Percentiles rank a stretch among this genome's conserved stretches.
Conservation (phyloP, 2,329 filamentous ascomycete species). For the Pseudogymnoascus sp. region DNA sequence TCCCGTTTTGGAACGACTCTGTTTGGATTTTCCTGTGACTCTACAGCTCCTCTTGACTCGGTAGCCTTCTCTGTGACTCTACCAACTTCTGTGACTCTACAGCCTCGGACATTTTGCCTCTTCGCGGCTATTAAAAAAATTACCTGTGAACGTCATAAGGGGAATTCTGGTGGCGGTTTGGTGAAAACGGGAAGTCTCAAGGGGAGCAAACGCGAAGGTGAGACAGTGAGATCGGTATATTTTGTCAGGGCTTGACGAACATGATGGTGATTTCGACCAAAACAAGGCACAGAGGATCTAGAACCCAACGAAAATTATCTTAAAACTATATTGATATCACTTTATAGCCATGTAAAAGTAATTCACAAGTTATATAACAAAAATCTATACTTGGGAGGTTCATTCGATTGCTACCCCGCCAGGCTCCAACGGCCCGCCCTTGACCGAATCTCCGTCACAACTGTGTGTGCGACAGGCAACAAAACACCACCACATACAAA, state of each 20-base stretch:
- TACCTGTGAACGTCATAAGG: not conserved
- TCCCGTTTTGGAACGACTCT: not conserved
- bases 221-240: not conserved
- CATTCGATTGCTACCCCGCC: not conserved
- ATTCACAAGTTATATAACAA: not conserved
- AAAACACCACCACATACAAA: slow-evolving; percentile 1
- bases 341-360: not conserved
- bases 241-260: not conserved
- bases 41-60: not conserved
- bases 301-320: not conserved
- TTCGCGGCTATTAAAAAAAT: not conserved
- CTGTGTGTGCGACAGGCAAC: not conserved
- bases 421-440: not conserved
- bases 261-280: not conserved
- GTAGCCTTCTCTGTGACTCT: not conserved
- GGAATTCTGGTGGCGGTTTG: not conserved
- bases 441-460: not conserved
- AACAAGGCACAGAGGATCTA: not conserved
- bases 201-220: not conserved
- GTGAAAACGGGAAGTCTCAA: not conserved
- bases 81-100: slow-evolving; percentile 3
- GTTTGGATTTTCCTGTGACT: not conserved
- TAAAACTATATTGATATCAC: not conserved
- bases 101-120: not conserved
- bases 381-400: not conserved